Evolutionary conservation across 2,329 filamentous ascomycete species (phyloP).

Genomic region (Harringtonia aguacate): DNA sequence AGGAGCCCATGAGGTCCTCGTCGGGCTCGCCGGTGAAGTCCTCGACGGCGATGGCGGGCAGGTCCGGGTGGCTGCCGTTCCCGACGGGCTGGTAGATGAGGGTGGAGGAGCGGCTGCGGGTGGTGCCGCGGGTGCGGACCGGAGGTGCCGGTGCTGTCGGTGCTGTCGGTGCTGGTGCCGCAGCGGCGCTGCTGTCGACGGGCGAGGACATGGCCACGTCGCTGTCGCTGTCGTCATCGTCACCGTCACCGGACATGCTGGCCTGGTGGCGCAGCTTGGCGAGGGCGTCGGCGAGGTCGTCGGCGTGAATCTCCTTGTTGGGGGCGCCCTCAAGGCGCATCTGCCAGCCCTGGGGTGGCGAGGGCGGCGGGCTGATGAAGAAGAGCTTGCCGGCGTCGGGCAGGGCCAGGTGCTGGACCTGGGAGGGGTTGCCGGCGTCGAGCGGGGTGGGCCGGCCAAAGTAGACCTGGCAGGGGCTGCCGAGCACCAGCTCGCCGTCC

Average conservation of each 20-base stretch:
- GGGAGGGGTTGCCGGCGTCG: constrained; percentile 21
- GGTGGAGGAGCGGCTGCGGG: constrained; percentile 51
- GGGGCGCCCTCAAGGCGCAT: constrained; percentile 57
- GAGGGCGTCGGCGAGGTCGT: constrained; percentile 57
- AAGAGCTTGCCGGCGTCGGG: constrained; percentile 62
- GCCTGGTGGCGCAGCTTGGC: constrained; percentile 44
- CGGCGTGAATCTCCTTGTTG: constrained; percentile 59
- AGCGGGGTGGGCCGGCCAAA: constrained; percentile 54
- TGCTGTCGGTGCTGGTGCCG: constrained; percentile 16
- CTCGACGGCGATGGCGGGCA: constrained; percentile 57
- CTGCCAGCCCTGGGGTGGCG: constrained; percentile 59
- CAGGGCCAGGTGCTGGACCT: constrained; percentile 50
- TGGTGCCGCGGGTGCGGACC: constrained; percentile 9
- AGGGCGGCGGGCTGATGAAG: constrained; percentile 61
- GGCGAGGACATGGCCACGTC: constrained; percentile 26
- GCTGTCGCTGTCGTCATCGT: constrained; percentile 11
- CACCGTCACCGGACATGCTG: constrained; percentile 11
- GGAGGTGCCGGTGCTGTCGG: too few species aligned
- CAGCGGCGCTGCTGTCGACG: constrained; percentile 22
- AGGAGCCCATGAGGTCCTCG: constrained; percentile 35
- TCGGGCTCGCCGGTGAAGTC: constrained; percentile 51
- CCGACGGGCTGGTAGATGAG: constrained; percentile 54
- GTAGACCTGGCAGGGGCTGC: constrained; percentile 57
- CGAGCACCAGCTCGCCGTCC: constrained; percentile 65
- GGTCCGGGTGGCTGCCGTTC: constrained; percentile 39